A percentile compares a stretch with the other conserved stretches of the same genome.
Conservation (phyloP, 352 stramenopile genomes). For the Globisporangium ultimum region DNA sequence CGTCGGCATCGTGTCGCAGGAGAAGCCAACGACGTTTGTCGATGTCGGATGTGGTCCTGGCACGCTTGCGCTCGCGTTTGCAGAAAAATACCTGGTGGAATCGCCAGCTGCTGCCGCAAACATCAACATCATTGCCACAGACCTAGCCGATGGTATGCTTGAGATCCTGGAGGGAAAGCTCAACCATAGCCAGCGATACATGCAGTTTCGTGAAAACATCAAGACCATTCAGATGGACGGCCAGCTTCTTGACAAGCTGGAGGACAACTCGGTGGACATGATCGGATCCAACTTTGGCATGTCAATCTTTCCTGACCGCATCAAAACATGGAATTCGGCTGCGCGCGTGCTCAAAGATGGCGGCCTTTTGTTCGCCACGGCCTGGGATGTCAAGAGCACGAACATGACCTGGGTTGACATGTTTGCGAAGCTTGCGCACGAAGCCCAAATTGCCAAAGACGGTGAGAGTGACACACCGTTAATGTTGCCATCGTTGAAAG, state of each 20-base stretch:
- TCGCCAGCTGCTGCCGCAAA: not conserved
- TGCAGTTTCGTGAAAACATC: constrained; percentile 20
- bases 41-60: constrained; percentile 7
- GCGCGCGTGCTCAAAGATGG: constrained; percentile 35
- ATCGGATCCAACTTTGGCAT: constrained; percentile 46
- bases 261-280: constrained; percentile 27
- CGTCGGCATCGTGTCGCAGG: not conserved
- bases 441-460: not conserved
- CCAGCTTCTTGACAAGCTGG: constrained; percentile 25
- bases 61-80: constrained; percentile 1
- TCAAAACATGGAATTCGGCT: constrained; percentile 23
- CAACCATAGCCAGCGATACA: constrained; percentile 13
- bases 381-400: constrained; percentile 34
- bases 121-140: constrained; percentile 34
- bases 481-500: not conserved
- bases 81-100: not conserved
- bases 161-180: constrained; percentile 25
- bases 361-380: constrained; percentile 35
- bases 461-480: not conserved
- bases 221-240: constrained; percentile 39
- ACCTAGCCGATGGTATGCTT: constrained; percentile 42
- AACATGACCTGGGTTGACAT: constrained; percentile 34
- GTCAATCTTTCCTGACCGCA: constrained; percentile 37
- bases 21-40: not conserved
- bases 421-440: not conserved